These are phyloP conservation scores for Xylaria arbuscula DNA, from an alignment of 2,329 filamentous ascomycete species.

Conservation along the genomic window DNA sequence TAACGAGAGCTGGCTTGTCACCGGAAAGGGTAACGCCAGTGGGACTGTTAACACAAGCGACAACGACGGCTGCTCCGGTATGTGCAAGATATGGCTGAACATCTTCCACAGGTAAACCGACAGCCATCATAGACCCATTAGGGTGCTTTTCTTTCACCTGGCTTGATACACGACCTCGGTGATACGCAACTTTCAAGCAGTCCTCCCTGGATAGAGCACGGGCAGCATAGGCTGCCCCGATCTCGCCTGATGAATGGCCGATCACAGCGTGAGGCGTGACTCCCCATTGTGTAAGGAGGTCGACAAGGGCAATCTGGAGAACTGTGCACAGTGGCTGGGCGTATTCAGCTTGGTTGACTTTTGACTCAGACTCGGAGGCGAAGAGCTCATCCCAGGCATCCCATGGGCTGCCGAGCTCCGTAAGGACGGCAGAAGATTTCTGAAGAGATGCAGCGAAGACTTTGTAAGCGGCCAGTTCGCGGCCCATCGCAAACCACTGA, in stretches of 20 bases:
- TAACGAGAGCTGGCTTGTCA: slow-evolving; percentile 24
- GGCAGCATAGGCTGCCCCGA: slow-evolving; percentile 54
- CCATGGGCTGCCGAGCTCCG: neutral
- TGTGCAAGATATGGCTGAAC: slow-evolving; percentile 18
- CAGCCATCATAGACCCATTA: slow-evolving; percentile 20
- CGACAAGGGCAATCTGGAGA: slow-evolving; percentile 52
- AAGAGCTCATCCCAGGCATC: slow-evolving; percentile 39
- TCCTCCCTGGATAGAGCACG: slow-evolving; percentile 43
- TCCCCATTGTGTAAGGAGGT: slow-evolving; percentile 48
- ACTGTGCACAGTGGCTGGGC: slow-evolving; percentile 50
- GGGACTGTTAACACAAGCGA: slow-evolving; percentile 40
- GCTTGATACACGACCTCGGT: slow-evolving; percentile 35
- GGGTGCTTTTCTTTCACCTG: slow-evolving; percentile 47
- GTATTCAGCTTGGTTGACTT: slow-evolving; percentile 41
- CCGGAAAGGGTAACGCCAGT: slow-evolving; percentile 36
- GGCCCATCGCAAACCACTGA: slow-evolving; percentile 42
- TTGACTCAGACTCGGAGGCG: slow-evolving; percentile 42
- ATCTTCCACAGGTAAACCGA: slow-evolving; percentile 6
- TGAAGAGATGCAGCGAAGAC: slow-evolving; percentile 15
- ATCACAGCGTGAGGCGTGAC: slow-evolving; percentile 47
- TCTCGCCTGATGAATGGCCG: slow-evolving; percentile 55
- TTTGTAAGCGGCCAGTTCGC: slow-evolving; percentile 15
- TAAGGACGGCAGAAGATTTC: neutral
- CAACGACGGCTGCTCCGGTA: neutral
- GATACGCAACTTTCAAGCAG: slow-evolving; percentile 36